Conservation (phyloP, 768 basidiomycete species). For the Wakefieldia striispora region DNA sequence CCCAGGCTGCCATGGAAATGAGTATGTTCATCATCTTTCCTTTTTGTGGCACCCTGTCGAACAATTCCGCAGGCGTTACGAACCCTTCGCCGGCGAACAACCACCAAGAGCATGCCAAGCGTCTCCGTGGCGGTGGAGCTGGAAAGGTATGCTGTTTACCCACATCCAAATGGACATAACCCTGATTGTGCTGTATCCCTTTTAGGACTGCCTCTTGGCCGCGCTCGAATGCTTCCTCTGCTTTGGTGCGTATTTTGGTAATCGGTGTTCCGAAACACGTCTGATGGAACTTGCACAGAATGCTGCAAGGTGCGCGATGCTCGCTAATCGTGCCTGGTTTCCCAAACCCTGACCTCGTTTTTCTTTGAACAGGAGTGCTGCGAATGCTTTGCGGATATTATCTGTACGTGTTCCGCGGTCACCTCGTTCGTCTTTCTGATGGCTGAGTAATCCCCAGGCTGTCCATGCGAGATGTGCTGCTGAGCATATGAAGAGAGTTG, state of each 20-base stretch:
- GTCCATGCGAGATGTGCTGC: constrained; percentile 80
- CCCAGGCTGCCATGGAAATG: constrained; percentile 60
- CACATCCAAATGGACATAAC: neutral
- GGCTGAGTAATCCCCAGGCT: constrained; percentile 43
- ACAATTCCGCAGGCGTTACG: constrained; percentile 39
- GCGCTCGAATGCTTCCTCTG: constrained; percentile 67
- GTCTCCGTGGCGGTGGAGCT: constrained; percentile 71
- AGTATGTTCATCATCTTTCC: constrained; percentile 39
- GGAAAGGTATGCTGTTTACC: constrained; percentile 45
- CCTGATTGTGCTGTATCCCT: neutral
- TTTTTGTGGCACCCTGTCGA: neutral
- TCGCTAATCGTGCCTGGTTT: neutral
- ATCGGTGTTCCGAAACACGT: neutral
- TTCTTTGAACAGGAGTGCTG: constrained; percentile 54
- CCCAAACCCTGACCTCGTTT: neutral
- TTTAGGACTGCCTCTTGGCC: constrained; percentile 66
- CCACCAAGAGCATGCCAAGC: constrained; percentile 45
- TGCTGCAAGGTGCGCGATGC: constrained; percentile 58
- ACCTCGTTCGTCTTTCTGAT: neutral
- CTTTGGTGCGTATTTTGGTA: constrained; percentile 49
- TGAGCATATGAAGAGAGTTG: constrained; percentile 26
- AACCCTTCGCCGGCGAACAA: constrained; percentile 42
- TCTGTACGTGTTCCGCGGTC: constrained; percentile 48
- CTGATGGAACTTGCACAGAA: constrained; percentile 37
- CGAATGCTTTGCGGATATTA: constrained; percentile 66